Conservation (phyloP, 73 alveolate species). For the Paramecium pentaurelia region DNA sequence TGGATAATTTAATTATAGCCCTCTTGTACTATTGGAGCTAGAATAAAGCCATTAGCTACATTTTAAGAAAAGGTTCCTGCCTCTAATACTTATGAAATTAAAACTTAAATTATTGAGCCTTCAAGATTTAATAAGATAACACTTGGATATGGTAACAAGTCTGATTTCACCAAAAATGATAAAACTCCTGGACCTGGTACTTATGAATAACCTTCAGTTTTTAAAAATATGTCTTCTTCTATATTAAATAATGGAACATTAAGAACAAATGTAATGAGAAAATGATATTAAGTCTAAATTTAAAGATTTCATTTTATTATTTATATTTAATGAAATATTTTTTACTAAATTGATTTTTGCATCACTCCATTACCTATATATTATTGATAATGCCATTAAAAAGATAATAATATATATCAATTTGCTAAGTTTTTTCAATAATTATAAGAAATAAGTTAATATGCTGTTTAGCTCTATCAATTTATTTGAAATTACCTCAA, state of each 20-base stretch:
- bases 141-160: conserved; percentile 1
- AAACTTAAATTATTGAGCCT: not conserved
- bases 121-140: conserved; percentile 10
- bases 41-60: not conserved
- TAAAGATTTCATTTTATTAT: not conserved
- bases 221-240: not conserved
- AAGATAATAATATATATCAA: too few relatives aligned
- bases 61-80: conserved; percentile 38
- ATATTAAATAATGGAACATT: not conserved
- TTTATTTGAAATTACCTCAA: not conserved
- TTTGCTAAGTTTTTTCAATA: too few relatives aligned
- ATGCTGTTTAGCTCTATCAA: not conserved
- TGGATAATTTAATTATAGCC: not conserved
- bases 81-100: not conserved
- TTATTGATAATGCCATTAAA: too few relatives aligned
- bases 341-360: too few relatives aligned
- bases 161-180: conserved; percentile 11
- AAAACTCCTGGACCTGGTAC: conserved; percentile 46
- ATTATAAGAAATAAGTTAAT: too few relatives aligned
- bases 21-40: not conserved
- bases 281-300: not conserved
- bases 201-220: conserved; percentile 5
- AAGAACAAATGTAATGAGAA: conserved; percentile 16
- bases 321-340: not conserved
- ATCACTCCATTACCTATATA: too few relatives aligned